Conservation (phyloP, 2,329 filamentous ascomycete species). For the Apiospora malaysiana region DNA sequence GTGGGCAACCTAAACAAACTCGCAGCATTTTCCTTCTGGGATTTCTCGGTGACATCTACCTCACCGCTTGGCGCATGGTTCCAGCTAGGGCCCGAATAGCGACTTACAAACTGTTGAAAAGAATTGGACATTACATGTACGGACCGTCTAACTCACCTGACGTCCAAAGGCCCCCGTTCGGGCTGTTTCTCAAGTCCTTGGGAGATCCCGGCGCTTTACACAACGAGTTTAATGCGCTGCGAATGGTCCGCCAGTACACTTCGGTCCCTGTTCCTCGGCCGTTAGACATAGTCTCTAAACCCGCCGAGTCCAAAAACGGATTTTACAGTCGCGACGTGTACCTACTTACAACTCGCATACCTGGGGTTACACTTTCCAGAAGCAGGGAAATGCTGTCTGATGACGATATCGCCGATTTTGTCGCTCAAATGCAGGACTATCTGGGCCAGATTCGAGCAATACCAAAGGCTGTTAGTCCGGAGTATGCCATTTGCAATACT, state of each 20-base stretch:
- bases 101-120: conserved; percentile 30
- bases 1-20: neutral
- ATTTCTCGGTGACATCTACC: conserved; percentile 16
- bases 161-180: neutral
- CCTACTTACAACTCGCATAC: conserved; percentile 23
- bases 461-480: conserved; percentile 26
- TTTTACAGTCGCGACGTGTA: neutral
- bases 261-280: neutral
- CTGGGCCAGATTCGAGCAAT: conserved; percentile 37
- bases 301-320: neutral
- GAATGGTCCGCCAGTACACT: neutral
- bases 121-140: conserved; percentile 31
- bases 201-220: neutral
- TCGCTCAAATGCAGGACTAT: conserved; percentile 34
- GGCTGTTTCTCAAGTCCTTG: neutral
- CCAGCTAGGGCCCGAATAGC: conserved; percentile 28
- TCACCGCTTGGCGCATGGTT: conserved; percentile 30
- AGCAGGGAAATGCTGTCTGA: conserved; percentile 36
- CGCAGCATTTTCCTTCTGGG: neutral
- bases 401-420: conserved; percentile 31
- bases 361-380: conserved; percentile 29
- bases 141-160: conserved; percentile 18
- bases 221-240: neutral
- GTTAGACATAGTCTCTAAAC: neutral
- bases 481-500: conserved; percentile 39